These are phyloP conservation scores for Hymenotorrendiella dingleyae DNA, from an alignment of 2,329 filamentous ascomycete genomes.

Conservation along the genomic window DNA sequence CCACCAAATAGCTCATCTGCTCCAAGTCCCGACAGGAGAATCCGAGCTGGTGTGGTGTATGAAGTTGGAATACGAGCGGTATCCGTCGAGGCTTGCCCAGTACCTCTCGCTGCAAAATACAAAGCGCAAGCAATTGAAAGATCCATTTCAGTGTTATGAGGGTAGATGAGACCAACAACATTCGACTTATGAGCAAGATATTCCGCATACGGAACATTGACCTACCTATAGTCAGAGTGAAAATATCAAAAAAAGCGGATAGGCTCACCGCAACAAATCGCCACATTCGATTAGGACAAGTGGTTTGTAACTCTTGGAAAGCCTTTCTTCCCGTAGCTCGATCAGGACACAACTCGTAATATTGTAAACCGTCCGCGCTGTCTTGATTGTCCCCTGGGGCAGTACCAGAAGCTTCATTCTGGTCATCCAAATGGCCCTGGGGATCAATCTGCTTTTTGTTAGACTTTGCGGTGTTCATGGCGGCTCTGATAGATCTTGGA, in stretches of 20 bases:
- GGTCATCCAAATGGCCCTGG: neutral
- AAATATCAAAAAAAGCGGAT: slow-evolving; percentile 5
- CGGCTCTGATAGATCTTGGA: slow-evolving; percentile 61
- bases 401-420: neutral
- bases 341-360: slow-evolving; percentile 85
- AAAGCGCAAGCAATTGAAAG: slow-evolving; percentile 87
- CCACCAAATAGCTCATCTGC: slow-evolving; percentile 96
- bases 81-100: slow-evolving; percentile 30
- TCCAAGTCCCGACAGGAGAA: slow-evolving; percentile 85
- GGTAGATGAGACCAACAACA: slow-evolving; percentile 74
- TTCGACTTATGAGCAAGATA: slow-evolving; percentile 60
- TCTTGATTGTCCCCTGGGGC: neutral
- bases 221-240: slow-evolving; percentile 33
- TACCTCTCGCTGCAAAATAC: slow-evolving; percentile 89
- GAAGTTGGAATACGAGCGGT: slow-evolving; percentile 10
- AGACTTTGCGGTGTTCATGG: slow-evolving; percentile 34
- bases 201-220: slow-evolving; percentile 78
- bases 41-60: slow-evolving; percentile 69
- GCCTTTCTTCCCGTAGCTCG: slow-evolving; percentile 79
- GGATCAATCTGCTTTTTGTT: slow-evolving; percentile 14
- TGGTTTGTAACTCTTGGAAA: slow-evolving; percentile 62
- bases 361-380: slow-evolving; percentile 11
- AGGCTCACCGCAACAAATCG: slow-evolving; percentile 66
- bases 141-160: slow-evolving; percentile 98
- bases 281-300: slow-evolving; percentile 70